A percentile compares a stretch with the other conserved stretches of the same genome.
Conservation (phyloP, 164 flowering plant species). For the Houttuynia cordata region DNA sequence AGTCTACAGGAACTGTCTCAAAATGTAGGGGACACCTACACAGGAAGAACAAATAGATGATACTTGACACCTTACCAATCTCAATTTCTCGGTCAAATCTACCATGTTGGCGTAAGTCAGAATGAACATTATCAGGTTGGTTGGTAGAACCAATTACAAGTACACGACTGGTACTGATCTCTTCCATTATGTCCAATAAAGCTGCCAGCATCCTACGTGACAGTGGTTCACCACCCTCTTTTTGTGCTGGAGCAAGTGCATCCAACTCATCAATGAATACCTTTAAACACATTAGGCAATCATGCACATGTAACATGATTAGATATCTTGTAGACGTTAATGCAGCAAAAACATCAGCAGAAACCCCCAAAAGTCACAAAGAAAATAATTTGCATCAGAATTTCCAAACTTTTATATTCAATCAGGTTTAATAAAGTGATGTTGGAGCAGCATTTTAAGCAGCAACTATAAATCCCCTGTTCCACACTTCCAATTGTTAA, state of each 20-base stretch:
- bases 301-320: not conserved
- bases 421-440: not conserved
- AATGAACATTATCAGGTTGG: conserved; percentile 77
- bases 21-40: too few species aligned
- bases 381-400: not conserved
- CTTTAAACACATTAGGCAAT: conserved; percentile 15
- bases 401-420: not conserved
- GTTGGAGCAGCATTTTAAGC: not conserved
- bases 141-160: conserved; percentile 84
- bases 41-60: not conserved
- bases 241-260: conserved; percentile 95
- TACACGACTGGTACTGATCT: conserved; percentile 47
- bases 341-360: not conserved
- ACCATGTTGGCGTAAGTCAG: conserved; percentile 93
- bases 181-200: conserved; percentile 86
- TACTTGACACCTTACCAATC: conserved; percentile 36
- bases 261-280: conserved; percentile 97
- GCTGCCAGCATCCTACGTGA: conserved; percentile 90
- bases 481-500: too few species aligned
- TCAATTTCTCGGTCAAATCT: conserved; percentile 90
- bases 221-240: conserved; percentile 75
- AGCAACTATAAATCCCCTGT: not conserved
- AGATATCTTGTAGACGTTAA: too few species aligned
- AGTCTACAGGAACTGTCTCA: not conserved
- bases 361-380: not conserved